A percentile compares a stretch with the other conserved stretches of the same genome.
phyloP scores from a whole-genome alignment of 352 stramenopile genomes.

The Phytophthora citricola region DNA sequence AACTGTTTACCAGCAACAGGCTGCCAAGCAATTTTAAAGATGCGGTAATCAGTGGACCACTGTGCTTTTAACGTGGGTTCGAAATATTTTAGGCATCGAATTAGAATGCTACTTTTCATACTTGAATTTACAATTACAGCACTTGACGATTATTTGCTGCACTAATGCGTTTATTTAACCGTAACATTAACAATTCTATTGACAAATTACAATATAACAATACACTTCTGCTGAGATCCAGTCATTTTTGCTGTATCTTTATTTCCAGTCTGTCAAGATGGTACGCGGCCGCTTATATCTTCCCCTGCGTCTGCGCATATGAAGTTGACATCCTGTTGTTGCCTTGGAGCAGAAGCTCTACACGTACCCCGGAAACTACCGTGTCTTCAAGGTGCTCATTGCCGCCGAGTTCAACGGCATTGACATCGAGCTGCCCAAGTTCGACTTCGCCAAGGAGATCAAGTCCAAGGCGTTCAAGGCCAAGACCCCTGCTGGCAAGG shows the following conservation, averaged over 20 bases:
- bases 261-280: not conserved
- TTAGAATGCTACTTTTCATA: not conserved
- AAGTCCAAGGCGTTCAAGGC: slow-evolving; percentile 77
- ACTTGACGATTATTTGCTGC: too few species aligned
- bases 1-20: too few species aligned
- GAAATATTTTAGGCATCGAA: slow-evolving; percentile 5
- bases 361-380: slow-evolving; percentile 90
- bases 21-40: too few species aligned
- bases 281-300: not conserved
- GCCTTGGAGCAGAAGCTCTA: slow-evolving; percentile 76
- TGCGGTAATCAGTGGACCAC: not conserved
- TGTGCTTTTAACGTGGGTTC: slow-evolving; percentile 18
- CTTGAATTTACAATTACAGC: not conserved
- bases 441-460: slow-evolving; percentile 64
- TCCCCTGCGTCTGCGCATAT: not conserved
- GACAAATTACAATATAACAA: too few species aligned
- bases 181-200: too few species aligned
- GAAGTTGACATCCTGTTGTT: slow-evolving; percentile 6
- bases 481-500: slow-evolving; percentile 92
- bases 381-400: slow-evolving; percentile 95
- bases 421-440: slow-evolving; percentile 81
- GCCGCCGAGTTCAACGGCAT: slow-evolving; percentile 94
- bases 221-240: too few species aligned
- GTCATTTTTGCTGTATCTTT: not conserved
- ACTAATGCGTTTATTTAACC: too few species aligned